Evolutionary conservation across 805 yeast species (phyloP), one percentile per base, ranked within the genome.

Genomic region (Kregervanrija pseudodelftensis): DNA sequence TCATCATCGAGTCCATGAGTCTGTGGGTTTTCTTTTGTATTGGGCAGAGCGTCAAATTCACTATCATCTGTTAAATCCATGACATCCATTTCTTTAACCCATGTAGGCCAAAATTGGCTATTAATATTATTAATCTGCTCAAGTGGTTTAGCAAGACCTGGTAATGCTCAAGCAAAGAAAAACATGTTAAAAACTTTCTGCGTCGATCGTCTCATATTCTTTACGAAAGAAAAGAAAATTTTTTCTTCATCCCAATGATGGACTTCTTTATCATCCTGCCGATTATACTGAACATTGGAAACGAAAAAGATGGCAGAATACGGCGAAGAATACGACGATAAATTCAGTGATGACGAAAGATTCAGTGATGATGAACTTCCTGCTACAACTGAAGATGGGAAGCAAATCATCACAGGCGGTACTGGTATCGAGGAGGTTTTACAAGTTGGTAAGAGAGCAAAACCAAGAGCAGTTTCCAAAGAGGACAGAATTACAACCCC

Each of bases 401-500:
- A 80, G 54, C 77, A 80, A 36, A 77, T 88, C 42, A 74, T 88
- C 47, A 77, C 78, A 49, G 85, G 93, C 37, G 87, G 87, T 8
- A 57, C 72, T 42, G 82, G 88, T 41, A 74, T 82, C 13, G 76
- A 73, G 12, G 50, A 44, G 60, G 57, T 46, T 57, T 57, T 47
- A 51, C 58, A 50, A 76, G 74, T 50, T 58, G 79, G 73, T 15
- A 56, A 49, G 42, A 55, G 52, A 39, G 54, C 53, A 8, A 50
- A 46, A 34, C 46, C 54, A 51, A 78, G 87, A 58, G 95, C 97
- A 14, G 88, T 93, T 48, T 85, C 96, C 46, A 86, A 78, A 55
- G 95, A 87, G 16, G 71, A 85, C 52, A 79, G 99, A 66, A 76
- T 89, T 28, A 93, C 99, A 11, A 93, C 99, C 5, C 99, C 99